Evolutionary conservation across 495 filamentous ascomycete species (phyloP).

Genomic region (Annulohypoxylon maeteangense): DNA sequence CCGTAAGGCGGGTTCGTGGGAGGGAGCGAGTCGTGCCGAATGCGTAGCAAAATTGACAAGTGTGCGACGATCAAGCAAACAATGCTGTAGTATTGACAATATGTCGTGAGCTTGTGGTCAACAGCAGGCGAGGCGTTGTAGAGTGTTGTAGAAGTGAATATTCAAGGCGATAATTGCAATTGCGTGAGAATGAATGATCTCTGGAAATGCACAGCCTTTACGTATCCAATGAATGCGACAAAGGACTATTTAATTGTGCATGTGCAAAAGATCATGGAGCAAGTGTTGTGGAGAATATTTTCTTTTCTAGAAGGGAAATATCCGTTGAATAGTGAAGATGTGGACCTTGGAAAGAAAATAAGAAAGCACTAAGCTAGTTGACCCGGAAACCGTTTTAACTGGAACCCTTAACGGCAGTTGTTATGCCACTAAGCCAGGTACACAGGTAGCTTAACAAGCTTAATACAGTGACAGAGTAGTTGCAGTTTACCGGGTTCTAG

Average conservation of each 20-base stretch:
- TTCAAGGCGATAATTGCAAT: constrained; percentile 10
- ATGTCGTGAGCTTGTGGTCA: not conserved
- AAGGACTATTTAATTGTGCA: constrained; percentile 25
- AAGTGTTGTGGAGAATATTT: not conserved
- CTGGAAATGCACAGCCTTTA: constrained; percentile 27
- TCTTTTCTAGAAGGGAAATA: not conserved
- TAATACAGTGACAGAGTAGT: not conserved
- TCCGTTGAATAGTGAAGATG: not conserved
- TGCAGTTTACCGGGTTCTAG: not conserved
- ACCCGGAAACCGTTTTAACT: not conserved
- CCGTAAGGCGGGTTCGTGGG: not conserved
- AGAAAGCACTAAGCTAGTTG: not conserved
- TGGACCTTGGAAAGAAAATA: constrained; percentile 26
- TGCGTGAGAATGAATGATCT: constrained; percentile 13
- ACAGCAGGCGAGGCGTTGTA: constrained; percentile 6
- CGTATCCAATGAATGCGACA: constrained; percentile 16
- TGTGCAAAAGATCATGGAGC: constrained; percentile 22
- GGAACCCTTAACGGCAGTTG: not conserved
- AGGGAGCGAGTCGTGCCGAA: not conserved
- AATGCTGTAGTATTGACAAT: not conserved
- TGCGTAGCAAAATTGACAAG: not conserved
- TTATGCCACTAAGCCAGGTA: constrained; percentile 4
- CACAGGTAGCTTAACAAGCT: not conserved
- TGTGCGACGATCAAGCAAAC: not conserved
- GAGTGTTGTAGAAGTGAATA: not conserved